Conservation (phyloP, 1,284 basidiomycete species). For the Mycosarcoma maydis region DNA sequence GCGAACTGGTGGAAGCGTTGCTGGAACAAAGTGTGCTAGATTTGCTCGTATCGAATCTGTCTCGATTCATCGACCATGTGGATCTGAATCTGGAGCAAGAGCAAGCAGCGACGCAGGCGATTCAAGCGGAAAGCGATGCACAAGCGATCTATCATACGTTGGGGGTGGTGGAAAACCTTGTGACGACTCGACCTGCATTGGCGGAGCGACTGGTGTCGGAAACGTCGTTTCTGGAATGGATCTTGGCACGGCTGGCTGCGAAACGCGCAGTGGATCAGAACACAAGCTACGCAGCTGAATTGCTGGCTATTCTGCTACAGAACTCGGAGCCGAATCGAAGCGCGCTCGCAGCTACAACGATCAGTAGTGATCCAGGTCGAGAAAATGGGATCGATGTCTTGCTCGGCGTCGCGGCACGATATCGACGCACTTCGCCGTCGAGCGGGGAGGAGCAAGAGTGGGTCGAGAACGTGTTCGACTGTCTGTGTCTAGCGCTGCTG, state of each 20-base stretch:
- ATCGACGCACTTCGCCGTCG: slow-evolving; percentile 80
- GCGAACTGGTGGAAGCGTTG: slow-evolving; percentile 62
- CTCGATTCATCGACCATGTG: slow-evolving; percentile 50
- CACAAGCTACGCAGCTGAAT: slow-evolving; percentile 68
- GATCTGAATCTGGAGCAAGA: slow-evolving; percentile 8
- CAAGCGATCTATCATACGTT: slow-evolving; percentile 60
- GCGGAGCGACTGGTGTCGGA: slow-evolving; percentile 74
- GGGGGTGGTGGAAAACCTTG: slow-evolving; percentile 89
- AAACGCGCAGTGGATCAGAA: slow-evolving; percentile 60
- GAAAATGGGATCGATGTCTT: slow-evolving; percentile 81
- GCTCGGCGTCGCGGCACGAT: slow-evolving; percentile 77
- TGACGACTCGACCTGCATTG: slow-evolving; percentile 82
- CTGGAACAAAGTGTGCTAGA: slow-evolving; percentile 84
- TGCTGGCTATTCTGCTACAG: slow-evolving; percentile 88
- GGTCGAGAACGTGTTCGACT: slow-evolving; percentile 95
- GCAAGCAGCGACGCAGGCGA: slow-evolving; percentile 12
- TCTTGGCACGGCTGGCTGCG: slow-evolving; percentile 74
- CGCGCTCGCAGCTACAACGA: slow-evolving; percentile 6
- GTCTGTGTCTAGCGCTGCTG: slow-evolving; percentile 78
- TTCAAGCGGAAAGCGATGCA: slow-evolving; percentile 48
- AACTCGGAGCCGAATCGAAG: slow-evolving; percentile 34
- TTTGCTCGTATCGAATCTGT: slow-evolving; percentile 86
- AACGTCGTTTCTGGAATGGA: slow-evolving; percentile 81
- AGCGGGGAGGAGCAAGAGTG: slow-evolving; percentile 93
- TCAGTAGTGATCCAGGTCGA: slow-evolving; percentile 47